Evolutionary conservation across 1,139 yeast species (phyloP), one percentile per base, ranked within the genome.

Genomic region (Suhomyces maxii): DNA sequence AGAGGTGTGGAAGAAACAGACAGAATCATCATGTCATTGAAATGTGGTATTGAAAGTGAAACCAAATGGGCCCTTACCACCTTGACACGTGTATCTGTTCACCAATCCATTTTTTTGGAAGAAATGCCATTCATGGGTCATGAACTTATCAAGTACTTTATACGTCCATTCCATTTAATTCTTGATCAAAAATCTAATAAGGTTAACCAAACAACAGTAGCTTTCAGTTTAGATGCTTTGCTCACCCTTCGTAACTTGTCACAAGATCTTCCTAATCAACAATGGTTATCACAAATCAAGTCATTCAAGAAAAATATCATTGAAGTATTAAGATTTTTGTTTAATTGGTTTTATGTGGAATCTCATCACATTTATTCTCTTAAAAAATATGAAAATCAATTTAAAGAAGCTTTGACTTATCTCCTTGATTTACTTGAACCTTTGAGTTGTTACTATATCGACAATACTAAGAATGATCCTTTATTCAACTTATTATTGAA

Each of bases 221-320:
- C 67, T 36, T 61, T 63, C 52, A 74, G 84, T 45, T 71, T 84
- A 43, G 90, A 86, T 59, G 76, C 88, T 2, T 74, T 86, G 44
- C 73, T 93, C 47, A 78, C 89, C 23, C 70, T 93, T 47, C 76
- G 98, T 58, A 93, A 93, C 63, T 71, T 89, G 46, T 79, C 87
- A 2, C 95, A 93, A 61, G 97, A 89, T 60, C 79, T 88, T 12
- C 84, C 79, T 37, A 88, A 89, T 57, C 95, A 96, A 37, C 91
- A 87, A 61, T 77, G 84, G 65, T 68, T 93, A 51, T 87, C 95
- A 0, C 77, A 81, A 53, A 71, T 78, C 44, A 69, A 65, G 41
- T 62, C 64, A 31, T 73, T 84, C 40, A 81, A 79, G 57, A 74
- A 74, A 46, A 71, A 72, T 39, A 66, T 71, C 36, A 62, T 62